phyloP scores from a whole-genome alignment of 1,284 basidiomycete genomes.

The Pseudozyma pruni region DNA sequence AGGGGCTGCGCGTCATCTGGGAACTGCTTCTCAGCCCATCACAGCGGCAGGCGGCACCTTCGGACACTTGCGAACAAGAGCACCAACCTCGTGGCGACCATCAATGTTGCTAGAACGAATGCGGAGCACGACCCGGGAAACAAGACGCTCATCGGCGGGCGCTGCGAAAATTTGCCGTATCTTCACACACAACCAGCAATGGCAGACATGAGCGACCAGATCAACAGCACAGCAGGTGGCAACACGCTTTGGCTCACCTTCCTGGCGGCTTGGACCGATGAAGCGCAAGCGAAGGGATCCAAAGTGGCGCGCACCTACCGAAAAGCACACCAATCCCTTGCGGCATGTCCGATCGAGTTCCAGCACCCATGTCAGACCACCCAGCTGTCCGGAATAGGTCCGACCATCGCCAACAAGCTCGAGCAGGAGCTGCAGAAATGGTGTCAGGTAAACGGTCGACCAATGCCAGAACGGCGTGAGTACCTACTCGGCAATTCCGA shows the following conservation, averaged over 20 bases:
- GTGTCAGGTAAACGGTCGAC: constrained; percentile 44
- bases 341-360: constrained; percentile 49
- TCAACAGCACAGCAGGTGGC: constrained; percentile 24
- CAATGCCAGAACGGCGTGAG: constrained; percentile 52
- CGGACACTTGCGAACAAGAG: too few species aligned
- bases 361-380: constrained; percentile 59
- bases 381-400: constrained; percentile 55
- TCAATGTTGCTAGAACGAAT: too few species aligned
- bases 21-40: too few species aligned
- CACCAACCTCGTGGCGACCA: too few species aligned
- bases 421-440: constrained; percentile 52
- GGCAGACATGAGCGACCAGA: constrained; percentile 10
- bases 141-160: not conserved
- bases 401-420: constrained; percentile 56
- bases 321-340: constrained; percentile 55
- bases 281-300: constrained; percentile 53
- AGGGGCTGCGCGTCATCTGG: too few species aligned
- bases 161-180: not conserved
- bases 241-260: constrained; percentile 60
- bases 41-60: too few species aligned
- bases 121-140: too few species aligned
- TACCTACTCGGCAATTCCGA: too few species aligned
- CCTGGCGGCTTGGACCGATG: constrained; percentile 51
- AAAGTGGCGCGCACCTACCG: constrained; percentile 53
- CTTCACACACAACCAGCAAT: not conserved